Base-by-base conservation (phyloP, 768 basidiomycete genomes). In the Phlebiopsis gigantea region DNA sequence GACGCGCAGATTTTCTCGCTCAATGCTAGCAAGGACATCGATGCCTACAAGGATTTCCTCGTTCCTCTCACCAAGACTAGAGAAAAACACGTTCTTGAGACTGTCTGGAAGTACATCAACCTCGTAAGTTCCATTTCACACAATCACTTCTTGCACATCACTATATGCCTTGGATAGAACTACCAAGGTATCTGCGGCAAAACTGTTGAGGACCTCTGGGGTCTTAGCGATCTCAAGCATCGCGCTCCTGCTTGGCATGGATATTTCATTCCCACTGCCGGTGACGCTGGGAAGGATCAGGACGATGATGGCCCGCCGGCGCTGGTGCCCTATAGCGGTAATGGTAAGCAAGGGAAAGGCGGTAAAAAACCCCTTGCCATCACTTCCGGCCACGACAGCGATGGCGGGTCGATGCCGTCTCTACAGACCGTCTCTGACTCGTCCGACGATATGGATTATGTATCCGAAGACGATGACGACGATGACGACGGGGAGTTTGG, bases 401-500 rank as follows among this genome's bases (percentile, higher is more conserved):
- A 63, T n/a, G 12, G 17, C 34, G 44, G 19, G 53, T 85, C 84
- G 7, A 86, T 90, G 85, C 90, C 90, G 2, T 75, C 66, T 0
- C 75, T 91, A 29, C 79, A 84, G 62, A 81, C 80, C 24, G 80
- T 87, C 12, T 88, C 88, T 6, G 82, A 84, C 52, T 79, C 79
- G 2, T 78, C 80, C 2, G 80, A 78, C 7, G 75, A 69, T 10
- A 73, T n/a, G n/a, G n/a, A 79, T 10, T 73, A 72, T 2, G 77
- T 79, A 60, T 69, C 71, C 24, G 65, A 68, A 22, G 71, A 75
- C 25, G 72, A 74, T 0, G 74, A 71, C 17, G 72, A 72, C 3
- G 70, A 67, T 5, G 71, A 70, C 46, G 71, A 73, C 24, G 71
- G 72, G 10, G 73, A 64, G 4, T 69, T 72, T 6, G 66, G 64